phyloP scores from a whole-genome alignment of 2,329 filamentous ascomycete species.

The Dactylellina cionopaga region DNA sequence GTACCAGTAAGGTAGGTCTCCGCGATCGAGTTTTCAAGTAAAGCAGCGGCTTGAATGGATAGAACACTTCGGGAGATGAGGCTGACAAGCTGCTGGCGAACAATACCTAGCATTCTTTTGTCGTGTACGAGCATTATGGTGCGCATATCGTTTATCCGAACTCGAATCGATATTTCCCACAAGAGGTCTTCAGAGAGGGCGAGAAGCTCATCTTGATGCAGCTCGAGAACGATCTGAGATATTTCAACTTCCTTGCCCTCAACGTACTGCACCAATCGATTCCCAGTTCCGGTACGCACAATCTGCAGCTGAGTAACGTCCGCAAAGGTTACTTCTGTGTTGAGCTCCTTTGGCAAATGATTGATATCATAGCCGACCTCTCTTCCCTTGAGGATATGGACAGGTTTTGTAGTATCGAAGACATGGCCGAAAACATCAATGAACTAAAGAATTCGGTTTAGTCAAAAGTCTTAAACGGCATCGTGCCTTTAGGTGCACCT shows the following conservation, averaged over 20 bases:
- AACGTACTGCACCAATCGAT: conserved; percentile 6
- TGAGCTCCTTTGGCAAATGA: conserved; percentile 58
- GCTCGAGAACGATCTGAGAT: conserved; percentile 61
- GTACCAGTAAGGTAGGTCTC: conserved; percentile 60
- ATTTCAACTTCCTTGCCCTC: conserved; percentile 58
- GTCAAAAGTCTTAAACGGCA: conserved; percentile 42
- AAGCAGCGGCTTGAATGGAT: conserved; percentile 47
- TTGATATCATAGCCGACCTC: conserved; percentile 62
- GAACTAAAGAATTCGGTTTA: conserved; percentile 58
- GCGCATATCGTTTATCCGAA: conserved; percentile 62
- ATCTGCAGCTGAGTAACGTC: conserved; percentile 55
- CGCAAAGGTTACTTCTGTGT: conserved; percentile 39
- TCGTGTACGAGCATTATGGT: conserved; percentile 62
- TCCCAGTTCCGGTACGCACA: not conserved
- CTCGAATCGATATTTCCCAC: conserved; percentile 59
- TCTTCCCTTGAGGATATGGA: conserved; percentile 61
- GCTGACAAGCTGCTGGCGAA: conserved; percentile 59
- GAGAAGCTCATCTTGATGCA: conserved; percentile 61
- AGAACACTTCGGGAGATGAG: conserved; percentile 51
- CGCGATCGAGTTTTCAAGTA: conserved; percentile 56
- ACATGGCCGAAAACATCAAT: conserved; percentile 58
- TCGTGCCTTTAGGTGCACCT: conserved; percentile 46
- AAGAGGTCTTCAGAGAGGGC: conserved; percentile 58
- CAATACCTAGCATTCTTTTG: conserved; percentile 62
- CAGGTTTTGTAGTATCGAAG: conserved; percentile 57